Conservation (phyloP, 2,329 filamentous ascomycete species). For the Pseudopithomyces maydicus region DNA sequence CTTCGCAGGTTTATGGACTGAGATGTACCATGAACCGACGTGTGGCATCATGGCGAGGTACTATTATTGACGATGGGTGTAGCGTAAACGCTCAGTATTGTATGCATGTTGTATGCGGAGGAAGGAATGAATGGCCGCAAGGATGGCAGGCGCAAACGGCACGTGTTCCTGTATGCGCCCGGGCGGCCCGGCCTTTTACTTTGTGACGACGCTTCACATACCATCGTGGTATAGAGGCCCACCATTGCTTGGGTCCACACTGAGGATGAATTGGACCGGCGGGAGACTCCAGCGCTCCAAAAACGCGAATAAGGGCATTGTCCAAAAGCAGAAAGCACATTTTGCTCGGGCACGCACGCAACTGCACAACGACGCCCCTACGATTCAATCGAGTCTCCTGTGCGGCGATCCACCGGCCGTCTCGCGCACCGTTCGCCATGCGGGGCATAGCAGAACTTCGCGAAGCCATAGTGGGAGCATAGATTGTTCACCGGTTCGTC, state of each 20-base stretch:
- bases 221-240: background rate
- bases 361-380: constrained; percentile 26
- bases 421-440: constrained; percentile 16
- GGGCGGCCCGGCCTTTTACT: background rate
- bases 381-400: constrained; percentile 30
- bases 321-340: constrained; percentile 52
- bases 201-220: background rate
- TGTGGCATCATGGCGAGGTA: too few relatives aligned
- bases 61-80: too few relatives aligned
- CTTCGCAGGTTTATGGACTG: too few relatives aligned
- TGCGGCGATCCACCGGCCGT: constrained; percentile 15
- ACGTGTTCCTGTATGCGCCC: background rate
- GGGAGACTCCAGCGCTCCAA: constrained; percentile 48
- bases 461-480: background rate
- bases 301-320: constrained; percentile 40
- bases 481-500: background rate
- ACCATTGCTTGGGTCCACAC: background rate
- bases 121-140: background rate
- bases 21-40: too few relatives aligned
- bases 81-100: background rate
- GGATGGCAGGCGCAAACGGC: background rate
- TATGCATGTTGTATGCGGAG: background rate
- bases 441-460: constrained; percentile 11
- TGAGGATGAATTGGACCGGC: constrained; percentile 56
- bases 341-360: constrained; percentile 50